These are phyloP conservation scores for Sphaerulina musiva DNA, from an alignment of 2,329 filamentous ascomycete species.

Conservation along the genomic window DNA sequence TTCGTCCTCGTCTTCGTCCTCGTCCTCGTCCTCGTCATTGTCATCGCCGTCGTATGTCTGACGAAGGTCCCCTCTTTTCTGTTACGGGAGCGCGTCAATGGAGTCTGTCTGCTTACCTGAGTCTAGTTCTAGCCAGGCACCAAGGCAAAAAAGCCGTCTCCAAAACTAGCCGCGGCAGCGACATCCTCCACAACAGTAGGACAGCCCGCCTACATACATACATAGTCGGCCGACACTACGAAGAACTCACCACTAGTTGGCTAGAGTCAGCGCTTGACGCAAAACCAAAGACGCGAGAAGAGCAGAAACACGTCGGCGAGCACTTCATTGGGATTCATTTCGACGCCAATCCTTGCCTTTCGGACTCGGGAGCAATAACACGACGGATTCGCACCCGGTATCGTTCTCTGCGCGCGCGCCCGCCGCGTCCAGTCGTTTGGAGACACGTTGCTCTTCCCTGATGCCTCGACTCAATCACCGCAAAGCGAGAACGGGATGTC, in stretches of 20 bases:
- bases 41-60: background rate
- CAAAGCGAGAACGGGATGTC: conserved; percentile 22
- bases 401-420: background rate
- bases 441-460: no score
- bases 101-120: background rate
- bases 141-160: background rate
- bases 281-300: no score
- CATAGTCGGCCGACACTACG: no score
- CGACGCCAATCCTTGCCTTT: background rate
- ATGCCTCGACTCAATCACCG: conserved; percentile 23
- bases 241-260: no score
- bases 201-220: no score
- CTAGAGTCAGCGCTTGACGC: no score
- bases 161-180: conserved; percentile 4
- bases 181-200: background rate
- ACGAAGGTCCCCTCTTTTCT: no score
- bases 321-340: background rate
- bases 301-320: no score
- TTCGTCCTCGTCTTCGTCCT: background rate
- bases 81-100: no score
- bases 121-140: background rate
- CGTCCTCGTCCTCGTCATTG: conserved; percentile 14
- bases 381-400: background rate
- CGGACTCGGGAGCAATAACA: background rate
- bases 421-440: no score